Evolutionary conservation across 805 yeast species (phyloP).

Genomic region (Yueomyces sp.): DNA sequence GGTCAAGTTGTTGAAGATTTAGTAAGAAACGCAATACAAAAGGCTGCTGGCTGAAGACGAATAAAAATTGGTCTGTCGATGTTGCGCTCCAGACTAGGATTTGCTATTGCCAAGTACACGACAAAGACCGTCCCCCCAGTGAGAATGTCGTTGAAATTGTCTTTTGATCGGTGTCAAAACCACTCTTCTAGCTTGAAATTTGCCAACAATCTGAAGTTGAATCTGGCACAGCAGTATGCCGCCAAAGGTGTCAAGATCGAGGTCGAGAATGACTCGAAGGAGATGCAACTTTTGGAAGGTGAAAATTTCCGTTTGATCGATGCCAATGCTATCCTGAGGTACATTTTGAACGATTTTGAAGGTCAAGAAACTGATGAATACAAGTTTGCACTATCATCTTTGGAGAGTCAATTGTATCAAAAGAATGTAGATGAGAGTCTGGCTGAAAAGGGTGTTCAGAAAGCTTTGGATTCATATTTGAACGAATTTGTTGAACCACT

Average conservation of each 20-base stretch:
- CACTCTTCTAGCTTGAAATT: constrained; percentile 9
- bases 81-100: no score
- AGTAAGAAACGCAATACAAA: no score
- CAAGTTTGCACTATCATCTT: constrained; percentile 10
- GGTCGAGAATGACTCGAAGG: constrained; percentile 11
- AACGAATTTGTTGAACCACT: constrained; percentile 19
- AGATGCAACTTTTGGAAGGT: constrained; percentile 15
- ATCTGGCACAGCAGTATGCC: constrained; percentile 19
- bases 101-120: background rate
- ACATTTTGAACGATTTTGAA: constrained; percentile 37
- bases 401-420: constrained; percentile 11
- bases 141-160: constrained; percentile 11
- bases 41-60: no score
- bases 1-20: no score
- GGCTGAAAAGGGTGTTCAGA: constrained; percentile 28
- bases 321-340: constrained; percentile 59
- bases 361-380: constrained; percentile 22
- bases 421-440: constrained; percentile 28
- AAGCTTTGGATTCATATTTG: constrained; percentile 22
- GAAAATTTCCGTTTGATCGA: constrained; percentile 36
- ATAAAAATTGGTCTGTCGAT: no score
- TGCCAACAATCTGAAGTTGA: constrained; percentile 22
- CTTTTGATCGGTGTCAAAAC: constrained; percentile 19
- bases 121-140: background rate
- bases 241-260: constrained; percentile 12